Conservation (phyloP, 2,329 filamentous ascomycete species). For the Colletotrichum nymphaeae region DNA sequence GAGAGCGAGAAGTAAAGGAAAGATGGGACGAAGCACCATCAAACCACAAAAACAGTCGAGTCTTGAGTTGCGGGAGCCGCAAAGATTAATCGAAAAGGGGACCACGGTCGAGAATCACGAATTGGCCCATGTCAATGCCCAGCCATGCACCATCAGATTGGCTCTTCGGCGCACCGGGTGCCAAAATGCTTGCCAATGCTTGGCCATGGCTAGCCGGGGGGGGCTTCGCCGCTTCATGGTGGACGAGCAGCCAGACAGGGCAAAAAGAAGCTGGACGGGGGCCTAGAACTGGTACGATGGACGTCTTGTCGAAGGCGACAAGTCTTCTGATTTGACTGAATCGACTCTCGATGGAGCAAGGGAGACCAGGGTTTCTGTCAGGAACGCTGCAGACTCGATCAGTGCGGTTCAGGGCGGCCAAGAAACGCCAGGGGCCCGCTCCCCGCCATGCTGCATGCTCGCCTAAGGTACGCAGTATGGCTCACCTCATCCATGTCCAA, state of each 20-base stretch:
- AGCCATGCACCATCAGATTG: slow-evolving; percentile 16
- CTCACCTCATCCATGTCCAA: not conserved
- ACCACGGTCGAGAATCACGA: not conserved
- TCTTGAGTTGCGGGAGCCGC: slow-evolving; percentile 1
- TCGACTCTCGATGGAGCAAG: not conserved
- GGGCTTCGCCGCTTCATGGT: not conserved
- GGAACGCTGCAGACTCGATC: slow-evolving; percentile 6
- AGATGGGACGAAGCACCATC: slow-evolving; percentile 20
- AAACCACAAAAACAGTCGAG: slow-evolving; percentile 1
- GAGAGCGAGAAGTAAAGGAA: slow-evolving; percentile 16
- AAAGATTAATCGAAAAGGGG: slow-evolving; percentile 16
- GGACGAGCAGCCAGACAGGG: not conserved
- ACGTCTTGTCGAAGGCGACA: not conserved
- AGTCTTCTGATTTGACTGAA: not conserved
- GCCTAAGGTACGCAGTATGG: too few species aligned
- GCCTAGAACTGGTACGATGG: slow-evolving; percentile 33
- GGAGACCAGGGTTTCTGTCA: slow-evolving; percentile 10
- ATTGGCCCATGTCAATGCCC: not conserved
- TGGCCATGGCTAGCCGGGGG: not conserved
- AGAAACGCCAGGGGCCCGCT: slow-evolving; percentile 3
- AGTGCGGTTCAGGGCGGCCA: slow-evolving; percentile 31
- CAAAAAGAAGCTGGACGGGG: not conserved
- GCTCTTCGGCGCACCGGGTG: not conserved
- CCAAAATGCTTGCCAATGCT: slow-evolving; percentile 11
- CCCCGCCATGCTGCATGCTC: not conserved